Evolutionary conservation across 768 basidiomycete genomes (phyloP), one percentile per base, ranked within the genome.

Genomic region (Chalciporus sphaerocephalus): DNA sequence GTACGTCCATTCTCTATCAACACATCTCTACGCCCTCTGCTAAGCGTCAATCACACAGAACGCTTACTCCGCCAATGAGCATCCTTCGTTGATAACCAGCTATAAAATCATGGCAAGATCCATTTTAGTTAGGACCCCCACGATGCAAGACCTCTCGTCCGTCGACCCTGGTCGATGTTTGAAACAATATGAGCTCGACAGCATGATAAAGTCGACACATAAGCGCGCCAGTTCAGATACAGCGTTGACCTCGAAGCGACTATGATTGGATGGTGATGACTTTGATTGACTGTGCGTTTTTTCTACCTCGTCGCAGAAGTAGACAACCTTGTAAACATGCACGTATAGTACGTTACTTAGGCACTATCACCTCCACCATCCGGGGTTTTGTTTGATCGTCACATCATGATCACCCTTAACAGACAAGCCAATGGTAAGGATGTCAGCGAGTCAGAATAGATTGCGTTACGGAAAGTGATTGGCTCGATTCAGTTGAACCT

Each of bases 21-120:
- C 44, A 50, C 58, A 58, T 65, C 53, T 57, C 54, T 62, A 35
- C 62, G 55, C 62, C 62, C 52, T 44, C 44, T 42, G 21, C 44
- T 42, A 23, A 42, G 46, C 32, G 35, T 43, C 23, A 50, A 38
- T 42, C 51, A 49, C 42, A 32, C 43, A 18, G 24, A 44, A 44
- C 40, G 24, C 40, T 34, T 25, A 40, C 21, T 17, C 48, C 42
- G 35, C 50, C 40, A 51, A 48, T 35, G 41, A 41, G 21, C 35
- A 43, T 37, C 44, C 47, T n/a, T 50, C 44, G 40, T 39, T 48
- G 33, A 36, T 20, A 22, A 42, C 40, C 43, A 42, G 15, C 15
- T 15, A n/a, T 42, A 25, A 22, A 7, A 23, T 45, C 42, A 46
- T 40, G 32, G 44, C 38, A 27, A 45, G 44, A 32, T 49, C 45